Base-by-base conservation (phyloP, 345 rosid species). In the Euphorbia peplus region DNA sequence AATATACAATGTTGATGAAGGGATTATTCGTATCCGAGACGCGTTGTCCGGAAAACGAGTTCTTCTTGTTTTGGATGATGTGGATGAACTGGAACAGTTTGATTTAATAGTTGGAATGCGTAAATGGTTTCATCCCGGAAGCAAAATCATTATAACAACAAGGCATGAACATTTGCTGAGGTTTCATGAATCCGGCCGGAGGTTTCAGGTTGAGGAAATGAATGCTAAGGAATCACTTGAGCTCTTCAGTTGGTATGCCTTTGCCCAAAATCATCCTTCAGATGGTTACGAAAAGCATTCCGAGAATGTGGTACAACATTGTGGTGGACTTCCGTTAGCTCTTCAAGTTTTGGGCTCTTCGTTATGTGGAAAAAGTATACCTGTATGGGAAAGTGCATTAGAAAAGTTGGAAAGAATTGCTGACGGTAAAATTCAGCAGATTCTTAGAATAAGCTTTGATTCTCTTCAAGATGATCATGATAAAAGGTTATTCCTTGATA, bases 311-410 rank as follows among this genome's bases (percentile, higher is more conserved):
- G 67, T 22, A 1, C 21, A 26, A 25, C 67, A 63, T 11, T 63
- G 67, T 6, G 67, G 55, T 8, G 67, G 67, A 26, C 39, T 63
- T 25, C 67, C 67, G 8, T 63, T 63, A 18, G 67, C 67, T 46
- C 67, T 63, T 26, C 67, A 28, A 63, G 67, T 63, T 8, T 47
- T 63, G 55, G 67, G 67, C 11, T 46, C 55, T 18, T 63, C 67
- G 9, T 9, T 63, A 42, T 63, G 55, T 44, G 67, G 55, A 10
- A 63, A 53, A 67, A 53, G 35, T 35, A 9, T 41, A 55, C 6
- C 16, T 50, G 39, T 19, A 2, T 78, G 81, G 81, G 60, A 65
- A 54, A 60, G 68, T 52, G 77, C 75, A 54, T 37, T 73, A 6
- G 51, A 74, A 18, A 66, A 71, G 3, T 41, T 56, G 22, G 70